These are phyloP conservation scores for Aspergillus sp. DNA, from an alignment of 2,329 filamentous ascomycete genomes.

Conservation along the genomic window DNA sequence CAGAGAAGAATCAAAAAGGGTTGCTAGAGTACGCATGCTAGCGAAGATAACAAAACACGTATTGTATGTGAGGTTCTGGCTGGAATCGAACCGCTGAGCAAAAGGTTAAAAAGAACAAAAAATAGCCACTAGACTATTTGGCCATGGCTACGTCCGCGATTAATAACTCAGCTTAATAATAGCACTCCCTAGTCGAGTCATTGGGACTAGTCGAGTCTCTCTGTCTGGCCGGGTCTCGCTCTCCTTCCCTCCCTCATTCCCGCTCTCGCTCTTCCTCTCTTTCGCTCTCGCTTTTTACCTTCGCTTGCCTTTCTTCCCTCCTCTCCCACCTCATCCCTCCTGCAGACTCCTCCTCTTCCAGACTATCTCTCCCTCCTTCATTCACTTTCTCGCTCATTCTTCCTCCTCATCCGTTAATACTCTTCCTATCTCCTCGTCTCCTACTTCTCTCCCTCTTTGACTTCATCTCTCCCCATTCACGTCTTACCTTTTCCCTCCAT, in stretches of 20 bases:
- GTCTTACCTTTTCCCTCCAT: slow-evolving; percentile 9
- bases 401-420: background rate
- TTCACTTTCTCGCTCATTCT: background rate
- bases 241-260: background rate
- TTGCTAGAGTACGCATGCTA: too few species aligned
- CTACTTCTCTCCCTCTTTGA: slow-evolving; percentile 6
- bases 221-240: background rate
- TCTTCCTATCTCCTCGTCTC: background rate
- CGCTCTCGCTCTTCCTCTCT: background rate
- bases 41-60: too few species aligned
- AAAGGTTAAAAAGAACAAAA: too few species aligned
- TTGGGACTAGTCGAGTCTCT: too few species aligned
- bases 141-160: too few species aligned
- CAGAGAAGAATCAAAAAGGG: too few species aligned
- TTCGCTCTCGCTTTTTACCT: background rate
- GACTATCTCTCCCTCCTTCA: background rate
- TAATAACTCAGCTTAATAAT: too few species aligned
- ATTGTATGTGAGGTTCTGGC: too few species aligned
- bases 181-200: too few species aligned
- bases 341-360: background rate
- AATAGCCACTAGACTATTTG: too few species aligned
- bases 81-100: too few species aligned
- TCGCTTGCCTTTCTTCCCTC: background rate
- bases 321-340: slow-evolving; percentile 1
- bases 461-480: slow-evolving; percentile 11